phyloP scores from a whole-genome alignment of 176 grass and related monocot species.

The Juncus effusus region DNA sequence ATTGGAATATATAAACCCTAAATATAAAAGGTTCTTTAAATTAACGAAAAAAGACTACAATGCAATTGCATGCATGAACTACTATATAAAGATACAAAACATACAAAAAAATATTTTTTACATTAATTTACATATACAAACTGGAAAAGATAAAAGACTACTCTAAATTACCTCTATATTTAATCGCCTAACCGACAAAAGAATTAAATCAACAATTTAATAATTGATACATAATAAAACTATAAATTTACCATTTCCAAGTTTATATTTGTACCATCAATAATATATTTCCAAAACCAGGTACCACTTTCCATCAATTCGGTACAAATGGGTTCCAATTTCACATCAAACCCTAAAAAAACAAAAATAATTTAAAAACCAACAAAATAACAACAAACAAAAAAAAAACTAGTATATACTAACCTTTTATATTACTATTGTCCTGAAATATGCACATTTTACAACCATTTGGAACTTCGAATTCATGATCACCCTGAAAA shows the following conservation, averaged over 20 bases:
- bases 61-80: not conserved
- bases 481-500: conserved; percentile 73
- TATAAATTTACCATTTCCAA: conserved; percentile 73
- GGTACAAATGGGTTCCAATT: conserved; percentile 49
- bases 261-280: conserved; percentile 50
- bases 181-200: too few relatives aligned
- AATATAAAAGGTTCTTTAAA: too few relatives aligned
- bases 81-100: too few relatives aligned
- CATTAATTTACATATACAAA: too few relatives aligned
- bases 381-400: not conserved
- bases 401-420: conserved; percentile 1
- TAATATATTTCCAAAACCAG: conserved; percentile 81
- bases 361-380: conserved; percentile 1
- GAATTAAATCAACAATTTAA: not conserved
- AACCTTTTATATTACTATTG: conserved; percentile 10
- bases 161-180: too few relatives aligned
- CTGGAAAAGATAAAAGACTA: too few relatives aligned
- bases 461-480: conserved; percentile 78
- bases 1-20: too few relatives aligned
- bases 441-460: conserved; percentile 62
- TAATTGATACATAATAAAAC: conserved; percentile 10
- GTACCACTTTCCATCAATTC: conserved; percentile 55
- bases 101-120: too few relatives aligned
- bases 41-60: too few relatives aligned
- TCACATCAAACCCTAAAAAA: conserved; percentile 49